Evolutionary conservation across 495 filamentous ascomycete genomes (phyloP).

Genomic region (Thermochaetoides thermophila): DNA sequence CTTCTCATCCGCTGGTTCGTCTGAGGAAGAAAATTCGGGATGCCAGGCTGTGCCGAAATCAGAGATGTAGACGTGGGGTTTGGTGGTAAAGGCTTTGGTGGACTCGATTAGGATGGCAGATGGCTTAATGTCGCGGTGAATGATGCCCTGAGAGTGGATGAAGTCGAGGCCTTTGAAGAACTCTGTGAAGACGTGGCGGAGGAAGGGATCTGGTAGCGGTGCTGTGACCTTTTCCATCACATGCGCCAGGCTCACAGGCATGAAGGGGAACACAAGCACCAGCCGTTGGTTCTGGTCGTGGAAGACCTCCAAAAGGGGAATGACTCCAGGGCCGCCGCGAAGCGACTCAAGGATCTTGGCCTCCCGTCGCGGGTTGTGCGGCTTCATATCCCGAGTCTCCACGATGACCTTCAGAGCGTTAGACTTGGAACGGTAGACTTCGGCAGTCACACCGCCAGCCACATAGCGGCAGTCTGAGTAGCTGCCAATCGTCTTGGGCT

Average conservation of each 20-base stretch:
- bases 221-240: not conserved
- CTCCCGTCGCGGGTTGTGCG: constrained; percentile 70
- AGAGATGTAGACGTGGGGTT: constrained; percentile 50
- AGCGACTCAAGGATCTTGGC: constrained; percentile 50
- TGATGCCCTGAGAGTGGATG: constrained; percentile 58
- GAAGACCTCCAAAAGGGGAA: constrained; percentile 57
- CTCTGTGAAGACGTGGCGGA: constrained; percentile 37
- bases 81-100: not conserved
- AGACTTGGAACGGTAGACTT: constrained; percentile 47
- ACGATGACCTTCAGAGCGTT: constrained; percentile 81
- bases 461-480: constrained; percentile 58
- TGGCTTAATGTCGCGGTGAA: constrained; percentile 91
- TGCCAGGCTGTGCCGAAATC: constrained; percentile 92
- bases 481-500: constrained; percentile 42
- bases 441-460: constrained; percentile 65
- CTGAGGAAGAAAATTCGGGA: constrained; percentile 33
- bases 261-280: constrained; percentile 71
- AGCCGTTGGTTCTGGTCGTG: constrained; percentile 53
- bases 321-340: constrained; percentile 25
- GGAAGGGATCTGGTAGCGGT: not conserved
- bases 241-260: constrained; percentile 52
- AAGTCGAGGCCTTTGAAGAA: constrained; percentile 59
- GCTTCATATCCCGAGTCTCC: constrained; percentile 53
- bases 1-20: constrained; percentile 52
- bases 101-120: constrained; percentile 65